Evolutionary conservation across 2,329 filamentous ascomycete genomes (phyloP).

Genomic region (Botrytis pseudocinerea): DNA sequence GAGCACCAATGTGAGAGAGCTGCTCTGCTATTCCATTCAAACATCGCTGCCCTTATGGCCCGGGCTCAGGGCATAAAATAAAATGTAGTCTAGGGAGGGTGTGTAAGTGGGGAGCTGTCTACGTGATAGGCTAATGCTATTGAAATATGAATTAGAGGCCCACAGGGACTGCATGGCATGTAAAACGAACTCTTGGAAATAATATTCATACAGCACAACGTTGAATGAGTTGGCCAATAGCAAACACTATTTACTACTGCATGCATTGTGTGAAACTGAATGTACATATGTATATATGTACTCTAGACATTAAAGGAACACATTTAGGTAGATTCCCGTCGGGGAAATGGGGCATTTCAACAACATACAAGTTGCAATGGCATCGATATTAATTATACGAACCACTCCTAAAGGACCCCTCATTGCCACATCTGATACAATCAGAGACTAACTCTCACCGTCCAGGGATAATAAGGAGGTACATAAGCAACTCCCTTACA

Average conservation of each 20-base stretch:
- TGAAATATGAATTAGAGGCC: slow-evolving; percentile 1
- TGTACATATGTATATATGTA: background rate
- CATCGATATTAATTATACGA: background rate
- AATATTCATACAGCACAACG: background rate
- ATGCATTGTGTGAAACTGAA: background rate
- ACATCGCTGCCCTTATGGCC: slow-evolving; percentile 6
- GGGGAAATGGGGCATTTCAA: background rate
- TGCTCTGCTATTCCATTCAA: background rate
- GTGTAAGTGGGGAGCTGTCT: background rate
- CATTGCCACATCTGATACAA: slow-evolving; percentile 9
- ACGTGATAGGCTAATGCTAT: slow-evolving; percentile 11
- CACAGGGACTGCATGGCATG: background rate
- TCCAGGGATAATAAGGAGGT: slow-evolving; percentile 9
- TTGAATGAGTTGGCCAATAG: background rate
- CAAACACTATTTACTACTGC: background rate
- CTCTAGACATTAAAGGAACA: background rate
- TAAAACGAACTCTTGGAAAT: slow-evolving; percentile 1
- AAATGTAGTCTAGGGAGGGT: background rate
- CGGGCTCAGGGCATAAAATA: background rate
- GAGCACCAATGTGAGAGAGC: background rate
- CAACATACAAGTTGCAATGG: background rate
- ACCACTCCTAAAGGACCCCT: background rate
- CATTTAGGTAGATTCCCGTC: background rate
- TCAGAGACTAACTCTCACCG: background rate
- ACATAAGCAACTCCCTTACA: slow-evolving; percentile 13